Evolutionary conservation across 345 rosid genomes (phyloP).

Genomic region (Brassica juncea): DNA sequence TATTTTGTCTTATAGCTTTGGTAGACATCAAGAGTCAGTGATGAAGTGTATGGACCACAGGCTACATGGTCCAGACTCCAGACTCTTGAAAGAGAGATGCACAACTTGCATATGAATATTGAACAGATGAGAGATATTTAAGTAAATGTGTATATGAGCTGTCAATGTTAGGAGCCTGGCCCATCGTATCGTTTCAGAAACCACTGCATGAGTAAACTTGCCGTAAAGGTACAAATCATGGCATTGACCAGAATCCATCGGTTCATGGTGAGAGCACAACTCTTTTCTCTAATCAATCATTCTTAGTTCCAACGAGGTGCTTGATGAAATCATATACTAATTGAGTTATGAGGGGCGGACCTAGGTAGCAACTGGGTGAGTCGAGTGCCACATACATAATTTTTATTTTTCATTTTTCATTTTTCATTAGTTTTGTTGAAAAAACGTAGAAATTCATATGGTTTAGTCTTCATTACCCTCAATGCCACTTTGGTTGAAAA

Average conservation of each 20-base stretch:
- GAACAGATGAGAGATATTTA: too few species aligned
- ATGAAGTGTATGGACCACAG: too few species aligned
- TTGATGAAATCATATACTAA: neutral
- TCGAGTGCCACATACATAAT: too few species aligned
- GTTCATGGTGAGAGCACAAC: slow-evolving; percentile 5
- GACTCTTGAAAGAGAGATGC: slow-evolving; percentile 23
- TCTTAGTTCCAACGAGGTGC: neutral
- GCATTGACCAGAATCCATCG: slow-evolving; percentile 4
- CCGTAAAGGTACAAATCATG: slow-evolving; percentile 19
- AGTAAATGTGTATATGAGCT: slow-evolving; percentile 29
- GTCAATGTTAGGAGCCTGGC: slow-evolving; percentile 74
- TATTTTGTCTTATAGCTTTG: slow-evolving; percentile 24
- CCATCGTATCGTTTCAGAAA: slow-evolving; percentile 56
- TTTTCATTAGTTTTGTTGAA: too few species aligned
- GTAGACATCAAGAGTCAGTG: neutral
- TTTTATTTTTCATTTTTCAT: too few species aligned
- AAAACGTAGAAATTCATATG: too few species aligned
- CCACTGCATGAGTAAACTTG: slow-evolving; percentile 49
- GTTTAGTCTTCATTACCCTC: neutral
- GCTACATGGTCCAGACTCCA: neutral
- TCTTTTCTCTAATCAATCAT: neutral
- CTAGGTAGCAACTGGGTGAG: too few species aligned
- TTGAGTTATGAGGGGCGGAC: too few species aligned
- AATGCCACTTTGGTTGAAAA: too few species aligned
- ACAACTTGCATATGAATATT: slow-evolving; percentile 23